Evolutionary conservation across 108 stramenopile genomes (phyloP).

Genomic region (Cyclostephanos tholiformis): DNA sequence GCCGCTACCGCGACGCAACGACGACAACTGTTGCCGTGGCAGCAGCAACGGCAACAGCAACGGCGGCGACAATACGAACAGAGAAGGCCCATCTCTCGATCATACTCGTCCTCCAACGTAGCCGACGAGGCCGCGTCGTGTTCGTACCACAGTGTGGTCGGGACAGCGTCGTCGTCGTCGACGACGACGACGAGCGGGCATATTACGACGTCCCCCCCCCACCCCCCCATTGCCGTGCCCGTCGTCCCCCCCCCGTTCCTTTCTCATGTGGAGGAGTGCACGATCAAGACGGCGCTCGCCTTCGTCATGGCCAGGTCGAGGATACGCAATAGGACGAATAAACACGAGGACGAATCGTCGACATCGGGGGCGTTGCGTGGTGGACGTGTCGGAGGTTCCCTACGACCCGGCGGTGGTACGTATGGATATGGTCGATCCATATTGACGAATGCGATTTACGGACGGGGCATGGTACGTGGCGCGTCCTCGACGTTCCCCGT

Average conservation of each 20-base stretch:
- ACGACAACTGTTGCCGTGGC: no score
- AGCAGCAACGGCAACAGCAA: background rate
- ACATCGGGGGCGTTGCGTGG: background rate
- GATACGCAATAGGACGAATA: constrained; percentile 15
- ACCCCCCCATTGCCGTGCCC: constrained; percentile 3
- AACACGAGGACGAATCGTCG: background rate
- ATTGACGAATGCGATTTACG: no score
- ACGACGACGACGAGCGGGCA: no score
- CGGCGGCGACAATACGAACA: background rate
- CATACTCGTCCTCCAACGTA: constrained; percentile 2
- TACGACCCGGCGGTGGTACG: no score
- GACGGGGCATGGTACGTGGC: background rate
- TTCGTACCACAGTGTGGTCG: background rate
- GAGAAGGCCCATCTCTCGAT: no score
- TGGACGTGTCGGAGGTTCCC: no score
- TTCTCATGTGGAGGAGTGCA: constrained; percentile 46
- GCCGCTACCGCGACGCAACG: background rate
- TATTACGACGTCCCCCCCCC: no score
- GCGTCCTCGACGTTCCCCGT: no score
- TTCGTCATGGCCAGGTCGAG: constrained; percentile 38
- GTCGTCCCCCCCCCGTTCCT: constrained; percentile 44
- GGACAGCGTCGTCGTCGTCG: background rate
- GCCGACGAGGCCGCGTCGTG: background rate
- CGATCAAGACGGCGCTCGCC: constrained; percentile 42
- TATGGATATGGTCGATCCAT: no score